Base-by-base conservation (phyloP, 257 asterid species). In the Misopates orontium region DNA sequence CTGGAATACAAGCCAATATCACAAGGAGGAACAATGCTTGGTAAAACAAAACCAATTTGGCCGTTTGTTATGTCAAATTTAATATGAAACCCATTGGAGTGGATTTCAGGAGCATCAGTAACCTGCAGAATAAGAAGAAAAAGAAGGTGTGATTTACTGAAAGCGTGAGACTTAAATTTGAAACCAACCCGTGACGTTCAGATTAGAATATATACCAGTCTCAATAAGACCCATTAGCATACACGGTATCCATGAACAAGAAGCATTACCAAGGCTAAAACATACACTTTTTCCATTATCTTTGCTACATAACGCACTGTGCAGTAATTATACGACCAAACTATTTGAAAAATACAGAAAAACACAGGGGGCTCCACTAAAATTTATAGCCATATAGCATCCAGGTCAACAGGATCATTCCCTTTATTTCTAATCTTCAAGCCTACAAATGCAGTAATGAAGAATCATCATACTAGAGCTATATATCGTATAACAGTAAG, bases 41-140 rank as follows among this genome's bases (percentile, higher is more conserved):
- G 99, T 67, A 94, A 80, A 79, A 94, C 85, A 79, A 94, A 94
- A 79, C 99, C 99, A 75, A 94, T 94, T 79, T 90, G 95, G 81
- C 99, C 99, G 52, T 79, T 79, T 17, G 88, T 82, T 73, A 88
- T 77, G 80, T 94, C 99, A 77, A 90, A 94, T 78, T 90, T 90
- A 41, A 94, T 81, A 74, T 90, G 97, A 78, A 87, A 87, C 71
- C 97, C 97, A 73, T 87, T 87, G 65, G 97, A 92, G 78, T 92
- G 98, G 63, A 92, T 89, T 76, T 92, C 98, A 44, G 98, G 98
- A 69, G 98, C 86, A 87, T 85, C 94, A 39, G 96, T 85, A 48
- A 91, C 88, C 98, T 91, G 91, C 51, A 71, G 48, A 74, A 57
- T 20, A 63, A 66, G 64, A 48, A 65, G 6, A 28, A 52, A 21